Evolutionary conservation across 2,329 filamentous ascomycete species (phyloP), one percentile per base, ranked within the genome.

Genomic region (Ascocoryne sarcoides): DNA sequence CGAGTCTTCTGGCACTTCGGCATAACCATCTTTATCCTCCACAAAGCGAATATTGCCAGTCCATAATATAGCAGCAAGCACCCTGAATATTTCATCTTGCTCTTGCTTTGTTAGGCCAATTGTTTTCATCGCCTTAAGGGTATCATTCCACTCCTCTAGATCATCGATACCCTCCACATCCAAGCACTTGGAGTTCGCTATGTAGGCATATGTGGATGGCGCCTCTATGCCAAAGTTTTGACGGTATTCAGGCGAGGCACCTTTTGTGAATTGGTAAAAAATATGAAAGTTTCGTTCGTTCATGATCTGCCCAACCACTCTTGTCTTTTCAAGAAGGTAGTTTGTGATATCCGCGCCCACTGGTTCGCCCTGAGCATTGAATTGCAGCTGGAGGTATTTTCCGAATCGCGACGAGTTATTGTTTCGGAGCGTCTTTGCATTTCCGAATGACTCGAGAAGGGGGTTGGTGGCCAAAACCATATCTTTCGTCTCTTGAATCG

Each of bases 211-310:
- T 23, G 88, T 86, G 57, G 94, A 84, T 17, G 92, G 92, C 53
- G 83, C 82, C 61, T 96, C 90, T 15, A 98, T 71, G 37, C 92
- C 92, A 59, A 86, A 95, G n/a, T 71, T 79, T 56, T 92, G 79
- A 60, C 87, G 75, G 64, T 96, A 93, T 44, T 82, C 77, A 52
- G 82, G 73, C n/a, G 88, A 84, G 8, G 90, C 90, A 3, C 85
- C 88, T 66, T 96, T 98, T 34, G 92, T 86, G 63, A 96, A 95
- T 63, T 98, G 92, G 66, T 98, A 98, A 63, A 98, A 98, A 57
- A 98, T 96, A 66, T 98, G 92, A 64, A 98, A 98, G 66, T 95
- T 96, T 53, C 92, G 79, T 72, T 98, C 92, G 62, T 95, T 94
- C 43, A 69, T 72, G 53, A 96, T 96, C 67, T 96, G 92, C 12